Evolutionary conservation across 768 basidiomycete species (phyloP).

Genomic region (Phallus indusiatus): DNA sequence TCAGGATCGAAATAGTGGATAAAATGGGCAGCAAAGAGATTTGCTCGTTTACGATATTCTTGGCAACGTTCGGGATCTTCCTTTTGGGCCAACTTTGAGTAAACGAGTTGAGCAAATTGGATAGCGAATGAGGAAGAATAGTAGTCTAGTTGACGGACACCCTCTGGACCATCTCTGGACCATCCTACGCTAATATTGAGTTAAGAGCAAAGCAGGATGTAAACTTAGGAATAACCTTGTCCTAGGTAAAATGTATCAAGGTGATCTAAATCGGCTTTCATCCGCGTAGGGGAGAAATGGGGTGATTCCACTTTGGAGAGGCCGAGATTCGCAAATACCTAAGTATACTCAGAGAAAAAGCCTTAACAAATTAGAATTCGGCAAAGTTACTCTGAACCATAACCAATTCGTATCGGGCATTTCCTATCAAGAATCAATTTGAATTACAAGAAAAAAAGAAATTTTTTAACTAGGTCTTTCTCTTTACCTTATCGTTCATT

Average conservation of each 20-base stretch:
- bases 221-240: slow-evolving; percentile 18
- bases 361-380: neutral
- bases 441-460: too few relatives aligned
- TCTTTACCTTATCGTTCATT: slow-evolving; percentile 56
- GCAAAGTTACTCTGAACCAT: slow-evolving; percentile 53
- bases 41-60: slow-evolving; percentile 54
- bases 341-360: neutral
- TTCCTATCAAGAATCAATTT: slow-evolving; percentile 21
- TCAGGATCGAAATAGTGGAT: slow-evolving; percentile 68
- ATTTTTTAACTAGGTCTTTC: neutral
- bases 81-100: slow-evolving; percentile 53
- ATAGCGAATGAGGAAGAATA: slow-evolving; percentile 76
- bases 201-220: neutral
- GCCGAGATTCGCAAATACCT: slow-evolving; percentile 72
- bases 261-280: slow-evolving; percentile 67
- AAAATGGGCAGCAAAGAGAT: slow-evolving; percentile 57
- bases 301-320: slow-evolving; percentile 51
- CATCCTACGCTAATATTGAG: slow-evolving; percentile 31
- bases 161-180: slow-evolving; percentile 71
- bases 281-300: slow-evolving; percentile 45
- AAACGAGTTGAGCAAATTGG: slow-evolving; percentile 63
- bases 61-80: slow-evolving; percentile 56
- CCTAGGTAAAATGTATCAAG: slow-evolving; percentile 74
- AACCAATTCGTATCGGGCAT: slow-evolving; percentile 84
- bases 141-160: slow-evolving; percentile 70